Base-by-base conservation (phyloP, 2,329 filamentous ascomycete species). In the Nigrospora osmanthi region DNA sequence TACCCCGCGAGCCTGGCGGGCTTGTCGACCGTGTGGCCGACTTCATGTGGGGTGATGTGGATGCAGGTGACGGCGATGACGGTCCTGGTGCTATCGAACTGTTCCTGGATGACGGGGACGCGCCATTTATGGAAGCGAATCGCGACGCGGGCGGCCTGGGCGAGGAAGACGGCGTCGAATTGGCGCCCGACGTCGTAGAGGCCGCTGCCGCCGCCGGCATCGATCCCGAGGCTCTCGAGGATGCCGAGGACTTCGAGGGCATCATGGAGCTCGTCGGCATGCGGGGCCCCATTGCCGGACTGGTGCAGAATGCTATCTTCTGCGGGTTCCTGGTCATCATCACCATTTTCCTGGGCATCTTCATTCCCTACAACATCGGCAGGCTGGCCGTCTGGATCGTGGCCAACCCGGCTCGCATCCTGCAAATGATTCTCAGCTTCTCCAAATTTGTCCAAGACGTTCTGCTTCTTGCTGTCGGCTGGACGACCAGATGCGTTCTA, bases 231-330 rank as follows among this genome's bases (percentile, higher is more conserved):
- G 85, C 83, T 11, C 76, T 89, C 36, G 87, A 90, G 37, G 86
- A 96, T 53, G 87, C 87, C 11, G 93, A 98, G 65, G 93, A 98
- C 58, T 81, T 98, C 14, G 93, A 98, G 61, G 93, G 93, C 0
- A 87, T 98, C 43, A 82, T 98, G 71, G 93, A 98, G 62, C 78
- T 98, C 14, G 85, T 98, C 47, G 93, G 93, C 34, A 94, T 98
- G 86, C 88, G 94, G 58, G 93, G 93, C 0, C 93, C 93, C 1
- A 74, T 98, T 3, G 84, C 85, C 13, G 89, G 89, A 3, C 76
- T 98, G 6, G 81, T 97, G 53, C 93, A 98, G 58, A 98, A 98
- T 54, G 89, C 87, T 45, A 82, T 96, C 14, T 98, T 98, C 64
- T 95, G 91, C 60, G 85, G 87, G 9, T 84, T 97, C 38, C 75